Percentiles rank a stretch among this genome's conserved stretches.
phyloP scores from a whole-genome alignment of 2,329 filamentous ascomycete genomes.

The Aureobasidium uvarum region DNA sequence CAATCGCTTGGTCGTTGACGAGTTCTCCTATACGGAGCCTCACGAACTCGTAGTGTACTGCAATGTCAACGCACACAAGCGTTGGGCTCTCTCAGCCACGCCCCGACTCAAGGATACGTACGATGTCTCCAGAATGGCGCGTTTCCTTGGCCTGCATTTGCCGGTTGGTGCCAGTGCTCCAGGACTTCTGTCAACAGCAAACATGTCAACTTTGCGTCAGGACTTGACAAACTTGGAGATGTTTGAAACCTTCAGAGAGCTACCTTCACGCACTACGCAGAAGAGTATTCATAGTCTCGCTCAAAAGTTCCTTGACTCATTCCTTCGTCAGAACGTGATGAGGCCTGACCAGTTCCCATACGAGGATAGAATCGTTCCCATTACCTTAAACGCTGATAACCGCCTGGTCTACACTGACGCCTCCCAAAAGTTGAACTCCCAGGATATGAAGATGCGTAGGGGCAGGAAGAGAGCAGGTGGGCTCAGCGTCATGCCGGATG shows the following conservation, averaged over 20 bases:
- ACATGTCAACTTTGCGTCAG: slow-evolving; percentile 44
- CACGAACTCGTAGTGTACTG: slow-evolving; percentile 28
- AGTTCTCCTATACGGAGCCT: slow-evolving; percentile 58
- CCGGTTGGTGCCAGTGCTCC: slow-evolving; percentile 54
- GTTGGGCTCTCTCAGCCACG: slow-evolving; percentile 64
- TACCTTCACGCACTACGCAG: slow-evolving; percentile 54
- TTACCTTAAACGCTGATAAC: slow-evolving; percentile 50
- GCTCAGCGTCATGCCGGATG: neutral
- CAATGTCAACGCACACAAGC: slow-evolving; percentile 51
- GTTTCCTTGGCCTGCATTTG: slow-evolving; percentile 55
- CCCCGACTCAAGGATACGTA: slow-evolving; percentile 58
- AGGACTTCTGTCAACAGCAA: slow-evolving; percentile 47
- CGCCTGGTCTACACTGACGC: slow-evolving; percentile 56
- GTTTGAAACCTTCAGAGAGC: slow-evolving; percentile 54
- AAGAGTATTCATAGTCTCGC: slow-evolving; percentile 51
- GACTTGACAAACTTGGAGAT: slow-evolving; percentile 54
- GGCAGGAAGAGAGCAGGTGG: neutral
- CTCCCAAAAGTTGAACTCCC: slow-evolving; percentile 53
- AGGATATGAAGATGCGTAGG: slow-evolving; percentile 49
- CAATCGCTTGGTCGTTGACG: slow-evolving; percentile 62
- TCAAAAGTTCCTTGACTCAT: slow-evolving; percentile 56
- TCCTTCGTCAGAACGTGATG: slow-evolving; percentile 48
- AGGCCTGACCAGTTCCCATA: slow-evolving; percentile 46
- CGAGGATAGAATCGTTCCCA: slow-evolving; percentile 46
- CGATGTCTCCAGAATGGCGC: slow-evolving; percentile 59